Evolutionary conservation across 148 eudicot species (phyloP).

Genomic region (Fagopyrum esculentum): DNA sequence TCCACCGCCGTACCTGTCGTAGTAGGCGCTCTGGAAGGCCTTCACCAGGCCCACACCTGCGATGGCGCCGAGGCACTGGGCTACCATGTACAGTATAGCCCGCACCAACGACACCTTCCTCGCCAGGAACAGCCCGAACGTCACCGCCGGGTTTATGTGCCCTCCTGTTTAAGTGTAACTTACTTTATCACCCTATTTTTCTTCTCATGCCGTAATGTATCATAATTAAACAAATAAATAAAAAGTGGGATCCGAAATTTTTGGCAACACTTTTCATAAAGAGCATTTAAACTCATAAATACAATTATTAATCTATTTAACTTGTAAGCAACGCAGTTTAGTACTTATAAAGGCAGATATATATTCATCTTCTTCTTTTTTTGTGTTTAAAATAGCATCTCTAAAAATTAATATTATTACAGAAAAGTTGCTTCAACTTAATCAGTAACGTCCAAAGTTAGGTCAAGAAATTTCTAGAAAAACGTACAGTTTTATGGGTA

Average conservation of each 20-base stretch:
- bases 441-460: too few relatives aligned
- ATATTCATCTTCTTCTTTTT: too few relatives aligned
- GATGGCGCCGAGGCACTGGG: conserved; percentile 12
- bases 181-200: too few relatives aligned
- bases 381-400: background rate
- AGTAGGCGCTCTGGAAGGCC: conserved; percentile 2
- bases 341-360: background rate
- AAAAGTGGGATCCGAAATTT: background rate
- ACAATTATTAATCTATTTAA: background rate
- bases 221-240: too few relatives aligned
- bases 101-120: conserved; percentile 10
- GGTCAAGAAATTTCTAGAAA: too few relatives aligned
- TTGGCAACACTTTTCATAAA: background rate
- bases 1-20: conserved; percentile 7
- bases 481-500: too few relatives aligned
- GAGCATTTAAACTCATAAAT: background rate
- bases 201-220: background rate
- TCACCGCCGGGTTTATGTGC: conserved; percentile 14
- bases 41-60: conserved; percentile 7
- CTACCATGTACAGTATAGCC: background rate
- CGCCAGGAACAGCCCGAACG: conserved; percentile 9
- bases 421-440: too few relatives aligned
- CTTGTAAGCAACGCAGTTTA: too few relatives aligned
- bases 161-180: background rate
- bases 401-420: background rate